phyloP scores from a whole-genome alignment of 345 rosid species.

The Combretum micranthum region DNA sequence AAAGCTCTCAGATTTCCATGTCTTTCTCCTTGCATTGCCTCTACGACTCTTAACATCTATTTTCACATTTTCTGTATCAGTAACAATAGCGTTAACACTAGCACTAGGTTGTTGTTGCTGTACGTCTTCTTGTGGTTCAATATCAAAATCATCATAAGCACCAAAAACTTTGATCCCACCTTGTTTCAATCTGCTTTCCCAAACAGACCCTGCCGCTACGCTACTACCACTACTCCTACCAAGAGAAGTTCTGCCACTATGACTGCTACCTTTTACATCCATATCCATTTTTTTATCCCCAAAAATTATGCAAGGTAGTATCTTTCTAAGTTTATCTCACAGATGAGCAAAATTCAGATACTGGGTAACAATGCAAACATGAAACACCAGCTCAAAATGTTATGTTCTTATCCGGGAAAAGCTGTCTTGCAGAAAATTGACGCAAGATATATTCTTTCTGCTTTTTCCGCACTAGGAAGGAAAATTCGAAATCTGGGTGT shows the following conservation, averaged over 20 bases:
- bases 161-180: slow-evolving; percentile 55
- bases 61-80: slow-evolving; percentile 14
- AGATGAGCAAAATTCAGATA: no score
- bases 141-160: slow-evolving; percentile 19
- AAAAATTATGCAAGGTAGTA: no score
- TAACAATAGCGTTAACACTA: neutral
- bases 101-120: neutral
- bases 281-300: neutral
- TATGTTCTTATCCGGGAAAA: no score
- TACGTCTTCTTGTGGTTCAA: neutral
- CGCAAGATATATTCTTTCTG: no score
- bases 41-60: neutral
- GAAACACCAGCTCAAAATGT: no score
- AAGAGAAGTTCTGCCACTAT: slow-evolving; percentile 28
- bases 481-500: no score
- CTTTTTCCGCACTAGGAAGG: no score
- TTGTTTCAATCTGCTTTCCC: slow-evolving; percentile 82
- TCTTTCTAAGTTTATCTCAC: no score
- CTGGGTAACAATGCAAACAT: no score
- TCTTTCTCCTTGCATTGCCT: slow-evolving; percentile 43
- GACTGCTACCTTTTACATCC: slow-evolving; percentile 28
- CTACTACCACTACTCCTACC: slow-evolving; percentile 24
- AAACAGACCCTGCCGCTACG: slow-evolving; percentile 62
- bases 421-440: no score
- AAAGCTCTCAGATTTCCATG: slow-evolving; percentile 50